Base-by-base conservation (phyloP, 202 grass and related monocot genomes). In the Brachypodium distachyon region DNA sequence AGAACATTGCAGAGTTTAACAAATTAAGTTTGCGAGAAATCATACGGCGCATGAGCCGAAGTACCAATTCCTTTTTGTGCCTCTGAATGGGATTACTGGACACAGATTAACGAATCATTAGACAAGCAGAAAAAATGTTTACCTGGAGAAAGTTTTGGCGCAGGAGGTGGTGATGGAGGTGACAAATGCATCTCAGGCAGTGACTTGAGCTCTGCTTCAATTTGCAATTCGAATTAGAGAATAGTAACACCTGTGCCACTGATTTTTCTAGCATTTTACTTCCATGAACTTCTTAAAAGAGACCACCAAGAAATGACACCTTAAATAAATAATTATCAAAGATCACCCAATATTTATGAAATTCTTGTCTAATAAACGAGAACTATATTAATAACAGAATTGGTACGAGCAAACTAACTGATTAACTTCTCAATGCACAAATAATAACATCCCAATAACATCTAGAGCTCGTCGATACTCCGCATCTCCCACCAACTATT, bases 111-210 rank as follows among this genome's bases (percentile, higher is more conserved):
- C 21, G n/a, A 57, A 38, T 47, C 9, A 61, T 7, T 39, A 75
- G n/a, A 51, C 23, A 23, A 34, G 42, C n/a, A 22, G 42, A 46
- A 52, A 10, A 68, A 47, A 16, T 5, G 12, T 83, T 88, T 52
- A 83, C 86, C 86, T 69, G 86, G 80, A 42, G 61, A 70, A 75
- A 69, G 18, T 68, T 31, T 51, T 55, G 53, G 52, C 13, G 43
- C 32, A 13, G 62, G 28, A 61, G 69, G 37, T 61, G 59, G 71
- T 27, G 84, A 63, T 23, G 50, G 60, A 40, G 74, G 80, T 10
- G 29, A 22, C 61, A 78, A 50, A 78, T 83, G 86, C 69, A 88
- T 74, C 82, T 73, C 60, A 28, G 85, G 85, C 43, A 88, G 74
- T 13, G 29, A 48, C 69, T 83, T 88, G 52, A 83, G 61, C 28